Evolutionary conservation across 139 green algal species (phyloP).

Genomic region (Picochlorum sp.): DNA sequence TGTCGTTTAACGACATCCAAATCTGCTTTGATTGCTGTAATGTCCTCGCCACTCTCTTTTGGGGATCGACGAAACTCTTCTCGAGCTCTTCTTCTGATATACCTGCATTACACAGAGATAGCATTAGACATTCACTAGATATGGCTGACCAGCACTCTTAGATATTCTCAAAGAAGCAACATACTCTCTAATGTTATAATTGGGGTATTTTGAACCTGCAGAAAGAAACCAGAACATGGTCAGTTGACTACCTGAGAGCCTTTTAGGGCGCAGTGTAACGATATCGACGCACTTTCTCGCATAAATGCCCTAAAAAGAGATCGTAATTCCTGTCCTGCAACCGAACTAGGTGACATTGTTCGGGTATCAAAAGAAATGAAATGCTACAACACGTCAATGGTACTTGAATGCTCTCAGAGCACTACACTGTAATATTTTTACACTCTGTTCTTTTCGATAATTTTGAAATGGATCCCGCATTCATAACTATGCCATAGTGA

Average conservation of each 20-base stretch:
- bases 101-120: slow-evolving; percentile 31
- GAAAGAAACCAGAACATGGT: not conserved
- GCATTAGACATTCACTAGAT: not conserved
- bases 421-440: not conserved
- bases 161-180: not conserved
- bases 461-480: too few relatives aligned
- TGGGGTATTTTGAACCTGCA: slow-evolving; percentile 46
- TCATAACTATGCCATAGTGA: too few relatives aligned
- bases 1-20: slow-evolving; percentile 53
- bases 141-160: not conserved
- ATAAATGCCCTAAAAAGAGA: slow-evolving; percentile 3
- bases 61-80: slow-evolving; percentile 34
- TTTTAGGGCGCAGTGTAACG: not conserved
- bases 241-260: not conserved
- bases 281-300: not conserved
- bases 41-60: slow-evolving; percentile 19
- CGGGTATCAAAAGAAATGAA: not conserved
- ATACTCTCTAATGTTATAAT: slow-evolving; percentile 72
- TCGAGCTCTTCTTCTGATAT: slow-evolving; percentile 45
- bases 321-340: not conserved
- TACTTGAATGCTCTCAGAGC: not conserved
- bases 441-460: too few relatives aligned
- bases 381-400: not conserved
- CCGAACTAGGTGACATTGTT: not conserved
- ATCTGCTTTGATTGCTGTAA: slow-evolving; percentile 32